A percentile compares a stretch with the other conserved stretches of the same genome.
Evolutionary conservation across 257 asterid species (phyloP).

Genomic region (Solanum ossicruentum): DNA sequence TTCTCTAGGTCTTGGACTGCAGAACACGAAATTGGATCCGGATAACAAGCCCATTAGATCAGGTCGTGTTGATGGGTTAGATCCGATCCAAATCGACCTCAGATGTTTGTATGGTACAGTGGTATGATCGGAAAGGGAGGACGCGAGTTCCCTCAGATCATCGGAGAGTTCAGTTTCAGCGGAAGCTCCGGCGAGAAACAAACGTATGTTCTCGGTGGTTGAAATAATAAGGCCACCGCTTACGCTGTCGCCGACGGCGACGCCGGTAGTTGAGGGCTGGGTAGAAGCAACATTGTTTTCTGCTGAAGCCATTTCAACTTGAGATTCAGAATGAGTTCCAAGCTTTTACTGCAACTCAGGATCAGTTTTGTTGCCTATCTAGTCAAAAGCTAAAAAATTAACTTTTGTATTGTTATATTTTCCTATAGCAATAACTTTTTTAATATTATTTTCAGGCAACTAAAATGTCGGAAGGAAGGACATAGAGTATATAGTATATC

Average conservation of each 20-base stretch:
- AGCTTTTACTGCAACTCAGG: neutral
- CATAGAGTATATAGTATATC: too few relatives aligned
- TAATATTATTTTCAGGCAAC: too few relatives aligned
- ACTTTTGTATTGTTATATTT: too few relatives aligned
- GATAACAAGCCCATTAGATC: slow-evolving; percentile 24
- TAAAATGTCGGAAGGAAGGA: too few relatives aligned
- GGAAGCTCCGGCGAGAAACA: slow-evolving; percentile 48
- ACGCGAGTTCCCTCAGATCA: slow-evolving; percentile 47
- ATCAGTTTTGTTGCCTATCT: neutral
- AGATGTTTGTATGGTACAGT: slow-evolving; percentile 54
- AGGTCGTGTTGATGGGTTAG: slow-evolving; percentile 33
- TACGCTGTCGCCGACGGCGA: neutral
- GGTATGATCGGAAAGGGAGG: slow-evolving; percentile 29
- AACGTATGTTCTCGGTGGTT: slow-evolving; percentile 34
- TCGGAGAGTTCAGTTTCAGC: slow-evolving; percentile 26
- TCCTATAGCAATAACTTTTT: too few relatives aligned
- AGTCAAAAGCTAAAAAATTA: too few relatives aligned
- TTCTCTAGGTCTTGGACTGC: slow-evolving; percentile 73
- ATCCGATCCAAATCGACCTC: slow-evolving; percentile 50
- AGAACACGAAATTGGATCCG: slow-evolving; percentile 46
- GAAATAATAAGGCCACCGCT: slow-evolving; percentile 36
- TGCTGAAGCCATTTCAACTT: neutral
- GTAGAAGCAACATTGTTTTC: neutral
- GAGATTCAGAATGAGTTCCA: neutral
- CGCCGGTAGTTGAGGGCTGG: neutral